Evolutionary conservation across 2,329 filamentous ascomycete genomes (phyloP).

Genomic region (Fusarium albosuccineum): DNA sequence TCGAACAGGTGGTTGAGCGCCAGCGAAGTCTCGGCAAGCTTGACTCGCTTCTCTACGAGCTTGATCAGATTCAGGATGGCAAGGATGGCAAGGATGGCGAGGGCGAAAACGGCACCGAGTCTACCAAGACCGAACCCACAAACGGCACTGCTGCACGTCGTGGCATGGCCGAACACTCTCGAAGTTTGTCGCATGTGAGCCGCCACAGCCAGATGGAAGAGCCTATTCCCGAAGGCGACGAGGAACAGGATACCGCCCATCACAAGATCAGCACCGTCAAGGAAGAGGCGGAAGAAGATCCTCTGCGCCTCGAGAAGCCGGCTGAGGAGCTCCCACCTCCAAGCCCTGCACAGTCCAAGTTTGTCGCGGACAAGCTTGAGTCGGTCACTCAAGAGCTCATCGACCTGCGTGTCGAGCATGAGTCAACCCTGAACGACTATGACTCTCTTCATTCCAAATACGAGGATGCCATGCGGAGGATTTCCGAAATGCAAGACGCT

Average conservation of each 20-base stretch:
- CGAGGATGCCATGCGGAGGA: constrained; percentile 83
- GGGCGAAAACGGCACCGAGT: constrained; percentile 42
- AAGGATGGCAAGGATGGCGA: constrained; percentile 66
- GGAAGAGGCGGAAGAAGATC: constrained; percentile 49
- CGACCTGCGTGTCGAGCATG: constrained; percentile 90
- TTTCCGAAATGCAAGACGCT: constrained; percentile 88
- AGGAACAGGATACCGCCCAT: constrained; percentile 53
- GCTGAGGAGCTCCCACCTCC: constrained; percentile 56
- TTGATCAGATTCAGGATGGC: constrained; percentile 80
- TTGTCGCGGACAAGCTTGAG: constrained; percentile 93
- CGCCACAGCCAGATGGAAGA: constrained; percentile 67
- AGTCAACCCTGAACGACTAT: constrained; percentile 83
- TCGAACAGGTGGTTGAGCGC: constrained; percentile 95
- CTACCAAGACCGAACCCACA: constrained; percentile 48
- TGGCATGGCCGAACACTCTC: constrained; percentile 64
- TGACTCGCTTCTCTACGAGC: constrained; percentile 90
- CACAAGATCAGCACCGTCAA: constrained; percentile 52
- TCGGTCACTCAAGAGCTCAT: constrained; percentile 91
- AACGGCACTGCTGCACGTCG: constrained; percentile 60
- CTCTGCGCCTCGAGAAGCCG: constrained; percentile 31
- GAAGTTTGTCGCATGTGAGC: constrained; percentile 67
- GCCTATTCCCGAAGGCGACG: constrained; percentile 66
- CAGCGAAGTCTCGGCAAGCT: constrained; percentile 95
- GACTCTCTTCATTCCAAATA: constrained; percentile 89
- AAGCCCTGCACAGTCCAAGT: constrained; percentile 84